Evolutionary conservation across 345 rosid genomes (phyloP), one percentile per base, ranked within the genome.

Genomic region (Populus euphratica): DNA sequence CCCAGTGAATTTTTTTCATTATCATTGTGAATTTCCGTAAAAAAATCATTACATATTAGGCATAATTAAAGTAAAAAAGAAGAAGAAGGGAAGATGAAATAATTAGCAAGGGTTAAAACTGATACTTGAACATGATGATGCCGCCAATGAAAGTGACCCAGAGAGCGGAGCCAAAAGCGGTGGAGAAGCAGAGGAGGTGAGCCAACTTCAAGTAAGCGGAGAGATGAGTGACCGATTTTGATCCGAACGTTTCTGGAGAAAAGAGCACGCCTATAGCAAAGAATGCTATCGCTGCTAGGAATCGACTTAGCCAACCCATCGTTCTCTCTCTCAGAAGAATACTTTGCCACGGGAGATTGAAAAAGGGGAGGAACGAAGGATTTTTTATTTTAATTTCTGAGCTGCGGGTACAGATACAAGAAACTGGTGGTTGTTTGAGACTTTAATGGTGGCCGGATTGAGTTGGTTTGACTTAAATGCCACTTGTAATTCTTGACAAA

Each of bases 91-190:
- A 1, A 23, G 20, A 6, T 31, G 36, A 33, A 31, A 27, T 72
- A 14, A 52, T 21, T 59, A 35, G 11, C 1, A 76, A 36, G 17
- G 74, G 49, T 20, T 11, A 3, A 12, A 63, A 29, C 21, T 16
- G 41, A 64, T 80, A 96, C 99, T 92, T 96, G 92, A 96, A 93
- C 99, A 96, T 93, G 86, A 96, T 90, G 94, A 93, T 92, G 80
- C 99, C 98, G 35, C 98, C 98, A 86, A 96, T 93, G 89, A 93
- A 96, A 74, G 98, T 96, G 87, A 91, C 98, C 99, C 98, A 96
- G 25, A 91, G 94, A 77, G 97, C 93, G 54, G 97, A 86, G 9
- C 98, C 99, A 90, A 94, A 96, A 56, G 99, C 93, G 49, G 99
- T 91, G 85, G 99, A 83, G 86, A 96, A 96, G 82, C 92, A 75